phyloP scores from a whole-genome alignment of 2,329 filamentous ascomycete species.

The Verticillium alfalfae region DNA sequence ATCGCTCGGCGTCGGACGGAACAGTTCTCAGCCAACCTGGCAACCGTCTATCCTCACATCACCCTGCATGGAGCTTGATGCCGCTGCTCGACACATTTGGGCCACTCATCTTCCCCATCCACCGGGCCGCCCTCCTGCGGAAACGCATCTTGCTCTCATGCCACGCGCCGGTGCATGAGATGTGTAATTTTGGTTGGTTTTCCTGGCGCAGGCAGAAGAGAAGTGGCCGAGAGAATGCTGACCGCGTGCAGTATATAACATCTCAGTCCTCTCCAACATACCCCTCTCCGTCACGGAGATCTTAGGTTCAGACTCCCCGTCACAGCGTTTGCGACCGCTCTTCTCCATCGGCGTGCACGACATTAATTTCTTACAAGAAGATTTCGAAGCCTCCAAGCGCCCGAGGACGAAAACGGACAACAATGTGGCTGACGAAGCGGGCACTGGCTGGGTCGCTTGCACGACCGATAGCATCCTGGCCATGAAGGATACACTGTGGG shows the following conservation, averaged over 20 bases:
- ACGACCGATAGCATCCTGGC: constrained; percentile 91
- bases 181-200: constrained; percentile 79
- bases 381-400: constrained; percentile 43
- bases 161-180: constrained; percentile 76
- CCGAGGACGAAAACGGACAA: constrained; percentile 21
- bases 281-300: constrained; percentile 67
- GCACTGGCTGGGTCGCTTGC: constrained; percentile 82
- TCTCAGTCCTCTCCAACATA: constrained; percentile 89
- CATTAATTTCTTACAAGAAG: constrained; percentile 68
- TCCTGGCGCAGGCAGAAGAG: not conserved
- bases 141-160: constrained; percentile 85
- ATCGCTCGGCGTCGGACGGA: constrained; percentile 58
- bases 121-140: constrained; percentile 78
- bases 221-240: not conserved
- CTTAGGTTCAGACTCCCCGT: constrained; percentile 56
- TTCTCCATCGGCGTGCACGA: constrained; percentile 94
- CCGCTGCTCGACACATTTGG: constrained; percentile 78
- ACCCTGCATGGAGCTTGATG: constrained; percentile 80
- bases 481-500: constrained; percentile 82
- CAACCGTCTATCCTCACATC: constrained; percentile 67
- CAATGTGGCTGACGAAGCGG: constrained; percentile 38
- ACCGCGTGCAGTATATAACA: constrained; percentile 69
- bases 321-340: constrained; percentile 69
- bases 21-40: constrained; percentile 51
- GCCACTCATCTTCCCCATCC: constrained; percentile 85